A percentile compares a stretch with the other conserved stretches of the same genome.
These are phyloP conservation scores for Rosa rugosa DNA, from an alignment of 306 rosid species.

Conservation along the genomic window DNA sequence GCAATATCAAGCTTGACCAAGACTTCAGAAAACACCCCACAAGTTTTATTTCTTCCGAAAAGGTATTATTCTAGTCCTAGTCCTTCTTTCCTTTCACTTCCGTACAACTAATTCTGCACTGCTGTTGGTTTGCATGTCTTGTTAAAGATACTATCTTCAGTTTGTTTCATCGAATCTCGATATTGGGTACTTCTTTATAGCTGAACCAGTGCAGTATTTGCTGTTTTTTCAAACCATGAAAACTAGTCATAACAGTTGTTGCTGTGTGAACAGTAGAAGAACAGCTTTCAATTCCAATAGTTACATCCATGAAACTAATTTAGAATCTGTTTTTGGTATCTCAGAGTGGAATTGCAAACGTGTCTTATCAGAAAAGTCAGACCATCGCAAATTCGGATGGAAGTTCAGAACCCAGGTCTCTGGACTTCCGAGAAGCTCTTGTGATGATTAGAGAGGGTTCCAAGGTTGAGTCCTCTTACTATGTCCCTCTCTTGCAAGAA, in stretches of 20 bases:
- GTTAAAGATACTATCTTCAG: slow-evolving; percentile 5
- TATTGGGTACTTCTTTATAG: not conserved
- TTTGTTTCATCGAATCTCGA: not conserved
- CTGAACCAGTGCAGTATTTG: not conserved
- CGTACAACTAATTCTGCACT: not conserved
- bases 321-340: not conserved
- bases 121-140: not conserved
- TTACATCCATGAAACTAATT: not conserved
- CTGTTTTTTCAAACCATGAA: not conserved
- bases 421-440: slow-evolving; percentile 61
- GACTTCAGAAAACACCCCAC: slow-evolving; percentile 53
- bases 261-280: not conserved
- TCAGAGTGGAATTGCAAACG: slow-evolving; percentile 55
- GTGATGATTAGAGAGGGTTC: slow-evolving; percentile 38
- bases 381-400: slow-evolving; percentile 33
- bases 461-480: slow-evolving; percentile 44
- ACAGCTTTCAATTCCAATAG: not conserved
- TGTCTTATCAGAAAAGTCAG: slow-evolving; percentile 55
- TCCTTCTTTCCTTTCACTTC: not conserved
- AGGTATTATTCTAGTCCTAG: slow-evolving; percentile 36
- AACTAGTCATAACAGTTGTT: not conserved
- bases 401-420: slow-evolving; percentile 39
- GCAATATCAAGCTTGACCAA: slow-evolving; percentile 59
- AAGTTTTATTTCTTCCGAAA: slow-evolving; percentile 36
- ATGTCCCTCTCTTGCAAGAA: slow-evolving; percentile 57